These are phyloP conservation scores for Ceratobasidium sp. DNA, from an alignment of 1,284 basidiomycete species.

Conservation along the genomic window DNA sequence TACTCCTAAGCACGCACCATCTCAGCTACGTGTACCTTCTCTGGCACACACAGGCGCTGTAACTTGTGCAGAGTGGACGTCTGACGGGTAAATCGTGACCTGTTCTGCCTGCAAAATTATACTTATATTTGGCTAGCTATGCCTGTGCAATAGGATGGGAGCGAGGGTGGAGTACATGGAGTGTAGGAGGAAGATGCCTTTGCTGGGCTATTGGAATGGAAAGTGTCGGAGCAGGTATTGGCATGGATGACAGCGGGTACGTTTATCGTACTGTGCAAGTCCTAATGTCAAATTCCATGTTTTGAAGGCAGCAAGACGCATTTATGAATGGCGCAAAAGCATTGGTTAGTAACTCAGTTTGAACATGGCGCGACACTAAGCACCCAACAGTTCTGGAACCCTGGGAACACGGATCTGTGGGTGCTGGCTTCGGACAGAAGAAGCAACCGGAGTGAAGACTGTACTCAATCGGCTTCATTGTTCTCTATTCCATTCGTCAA, in stretches of 20 bases:
- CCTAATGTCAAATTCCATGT: slow-evolving; percentile 39
- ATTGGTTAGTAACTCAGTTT: slow-evolving; percentile 58
- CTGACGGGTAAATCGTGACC: slow-evolving; percentile 72
- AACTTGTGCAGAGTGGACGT: slow-evolving; percentile 84
- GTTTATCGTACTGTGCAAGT: slow-evolving; percentile 36
- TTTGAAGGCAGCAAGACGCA: slow-evolving; percentile 72
- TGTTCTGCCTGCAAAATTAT: background rate
- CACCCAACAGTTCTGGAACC: slow-evolving; percentile 81
- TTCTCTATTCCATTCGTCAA: slow-evolving; percentile 79
- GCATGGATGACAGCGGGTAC: slow-evolving; percentile 61
- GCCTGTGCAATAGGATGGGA: slow-evolving; percentile 96
- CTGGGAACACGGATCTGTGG: slow-evolving; percentile 87
- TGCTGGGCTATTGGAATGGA: slow-evolving; percentile 77
- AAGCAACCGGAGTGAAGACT: slow-evolving; percentile 50
- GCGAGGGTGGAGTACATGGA: slow-evolving; percentile 90
- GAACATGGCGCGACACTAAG: slow-evolving; percentile 26
- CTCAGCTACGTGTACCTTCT: slow-evolving; percentile 64
- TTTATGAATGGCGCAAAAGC: slow-evolving; percentile 83
- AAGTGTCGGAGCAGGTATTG: slow-evolving; percentile 55
- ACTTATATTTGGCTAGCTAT: slow-evolving; percentile 50
- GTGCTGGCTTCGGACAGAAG: slow-evolving; percentile 54
- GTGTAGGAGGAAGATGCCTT: slow-evolving; percentile 86
- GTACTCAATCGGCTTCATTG: slow-evolving; percentile 23
- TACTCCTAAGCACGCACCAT: slow-evolving; percentile 54
- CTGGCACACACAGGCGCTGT: slow-evolving; percentile 71